A percentile compares a stretch with the other conserved stretches of the same genome.
Conservation (phyloP, 106 monocot species). For the Acorus calamus region DNA sequence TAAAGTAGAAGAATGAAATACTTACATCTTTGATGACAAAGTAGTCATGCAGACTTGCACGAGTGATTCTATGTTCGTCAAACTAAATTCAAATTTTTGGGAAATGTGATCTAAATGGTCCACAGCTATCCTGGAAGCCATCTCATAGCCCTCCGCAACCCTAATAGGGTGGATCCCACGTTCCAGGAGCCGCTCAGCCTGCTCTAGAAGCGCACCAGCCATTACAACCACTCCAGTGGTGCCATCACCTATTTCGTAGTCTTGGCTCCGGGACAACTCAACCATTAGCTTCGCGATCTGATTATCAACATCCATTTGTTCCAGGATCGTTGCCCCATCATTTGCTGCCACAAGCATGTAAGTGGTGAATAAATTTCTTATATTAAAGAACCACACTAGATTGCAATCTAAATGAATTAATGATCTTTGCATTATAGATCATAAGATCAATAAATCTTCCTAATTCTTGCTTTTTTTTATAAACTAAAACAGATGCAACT, state of each 20-base stretch:
- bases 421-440: too few species aligned
- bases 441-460: too few species aligned
- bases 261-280: constrained; percentile 78
- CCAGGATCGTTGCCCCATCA: constrained; percentile 95
- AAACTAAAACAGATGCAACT: too few species aligned
- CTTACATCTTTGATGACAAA: constrained; percentile 91
- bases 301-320: constrained; percentile 97
- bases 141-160: constrained; percentile 89
- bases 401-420: too few species aligned
- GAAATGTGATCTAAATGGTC: constrained; percentile 78
- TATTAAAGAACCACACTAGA: too few species aligned
- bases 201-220: constrained; percentile 88
- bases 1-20: background rate
- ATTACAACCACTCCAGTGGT: constrained; percentile 93
- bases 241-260: constrained; percentile 96
- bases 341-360: constrained; percentile 38
- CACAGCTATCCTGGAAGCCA: constrained; percentile 81
- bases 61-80: constrained; percentile 54
- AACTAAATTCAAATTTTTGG: constrained; percentile 66
- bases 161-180: constrained; percentile 91
- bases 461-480: too few species aligned
- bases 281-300: constrained; percentile 97
- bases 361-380: background rate
- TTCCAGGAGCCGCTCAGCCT: constrained; percentile 90
- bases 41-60: constrained; percentile 90